These are phyloP conservation scores for Diaporthe sp. DNA, from an alignment of 2,329 filamentous ascomycete genomes.

Conservation along the genomic window DNA sequence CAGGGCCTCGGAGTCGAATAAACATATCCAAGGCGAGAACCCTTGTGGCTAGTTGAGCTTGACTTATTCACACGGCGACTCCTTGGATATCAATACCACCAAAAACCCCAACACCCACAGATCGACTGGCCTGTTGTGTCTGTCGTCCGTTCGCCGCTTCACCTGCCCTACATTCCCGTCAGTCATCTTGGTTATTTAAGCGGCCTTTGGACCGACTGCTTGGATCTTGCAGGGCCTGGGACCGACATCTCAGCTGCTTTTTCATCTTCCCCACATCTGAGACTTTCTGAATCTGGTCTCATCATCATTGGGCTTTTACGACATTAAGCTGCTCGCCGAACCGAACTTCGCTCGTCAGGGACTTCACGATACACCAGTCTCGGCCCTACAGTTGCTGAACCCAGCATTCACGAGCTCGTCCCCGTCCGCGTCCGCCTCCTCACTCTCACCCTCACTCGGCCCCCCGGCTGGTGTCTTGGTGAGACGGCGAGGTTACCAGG, in stretches of 20 bases:
- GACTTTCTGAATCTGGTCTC: slow-evolving; percentile 6
- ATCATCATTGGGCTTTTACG: background rate
- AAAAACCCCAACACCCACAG: background rate
- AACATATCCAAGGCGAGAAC: slow-evolving; percentile 3
- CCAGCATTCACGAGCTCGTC: too few relatives aligned
- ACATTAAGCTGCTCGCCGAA: background rate
- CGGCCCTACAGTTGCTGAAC: background rate
- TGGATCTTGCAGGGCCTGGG: background rate
- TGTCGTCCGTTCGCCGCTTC: background rate
- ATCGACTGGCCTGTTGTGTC: background rate
- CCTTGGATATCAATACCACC: background rate
- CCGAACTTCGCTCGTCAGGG: background rate
- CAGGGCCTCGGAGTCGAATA: slow-evolving; percentile 5
- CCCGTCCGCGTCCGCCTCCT: background rate
- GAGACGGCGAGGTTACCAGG: slow-evolving; percentile 11
- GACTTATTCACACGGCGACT: background rate
- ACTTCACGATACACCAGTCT: slow-evolving; percentile 14
- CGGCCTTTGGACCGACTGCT: background rate
- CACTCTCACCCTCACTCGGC: background rate
- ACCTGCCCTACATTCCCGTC: background rate
- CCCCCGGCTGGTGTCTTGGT: slow-evolving; percentile 13
- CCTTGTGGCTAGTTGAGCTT: background rate
- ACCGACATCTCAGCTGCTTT: slow-evolving; percentile 17
- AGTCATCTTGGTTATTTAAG: background rate
- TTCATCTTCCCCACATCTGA: background rate